Base-by-base conservation (phyloP, 148 eudicot species). In the Rhododendron ovatum region DNA sequence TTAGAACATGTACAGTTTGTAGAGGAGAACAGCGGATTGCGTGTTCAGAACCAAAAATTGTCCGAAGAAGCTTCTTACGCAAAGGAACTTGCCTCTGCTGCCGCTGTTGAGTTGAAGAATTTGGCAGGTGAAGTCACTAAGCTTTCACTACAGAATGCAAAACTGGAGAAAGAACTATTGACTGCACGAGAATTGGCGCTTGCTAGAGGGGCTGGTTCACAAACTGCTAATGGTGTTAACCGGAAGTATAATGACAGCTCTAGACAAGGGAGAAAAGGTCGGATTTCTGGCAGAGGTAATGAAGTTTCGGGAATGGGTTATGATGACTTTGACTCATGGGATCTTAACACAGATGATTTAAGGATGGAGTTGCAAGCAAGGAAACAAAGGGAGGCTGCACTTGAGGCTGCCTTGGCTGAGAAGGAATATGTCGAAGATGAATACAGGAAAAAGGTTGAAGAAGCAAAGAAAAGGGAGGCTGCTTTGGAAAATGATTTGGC, bases 21-120 rank as follows among this genome's bases (percentile, higher is more conserved):
- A 3, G 98, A 97, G 90, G 95, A 95, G 79, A 95, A 95, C 75
- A 95, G 98, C 82, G 98, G 99, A 37, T 86, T 97, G 85, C 90
- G 89, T 18, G 98, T 97, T 50, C 99, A 95, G 86, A 97, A 97
- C 82, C 95, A 92, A 87, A 97, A 95, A 85, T 77, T 97, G 51
- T 93, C 98, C 3, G 99, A 97, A 89, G 99, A 97, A 91, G 96
- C 99, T 78, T 93, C 98, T 47, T 97, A 95, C 86, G 99, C 99
- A 11, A 97, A 94, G 87, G 99, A 97, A 90, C 91, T 97, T 78
- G 99, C 99, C 74, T 94, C 99, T 90, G 98, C 99, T 89, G 98
- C 99, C 18, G 99, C 99, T 51, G 94, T 93, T 43, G 99, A 95
- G 91, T 91, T 97, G 86, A 97, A 97, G 88, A 95, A 91, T 87